These are phyloP conservation scores for Phytophthora ramorum DNA, from an alignment of 352 stramenopile genomes.

Conservation along the genomic window DNA sequence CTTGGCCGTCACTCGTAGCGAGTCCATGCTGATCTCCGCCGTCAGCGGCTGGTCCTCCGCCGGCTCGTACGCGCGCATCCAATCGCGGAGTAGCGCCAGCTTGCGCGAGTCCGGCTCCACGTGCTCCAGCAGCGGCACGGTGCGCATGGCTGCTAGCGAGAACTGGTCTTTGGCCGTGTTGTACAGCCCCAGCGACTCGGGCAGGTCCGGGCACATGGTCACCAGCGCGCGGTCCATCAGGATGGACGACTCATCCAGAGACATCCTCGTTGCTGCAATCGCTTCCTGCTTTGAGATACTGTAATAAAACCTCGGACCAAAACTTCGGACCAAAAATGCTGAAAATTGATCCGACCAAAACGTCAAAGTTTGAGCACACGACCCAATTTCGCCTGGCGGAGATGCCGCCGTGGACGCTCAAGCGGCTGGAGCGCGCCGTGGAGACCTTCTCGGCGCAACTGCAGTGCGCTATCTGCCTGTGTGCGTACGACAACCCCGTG, in stretches of 20 bases:
- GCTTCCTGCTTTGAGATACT: too few species aligned
- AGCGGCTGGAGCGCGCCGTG: slow-evolving; percentile 63
- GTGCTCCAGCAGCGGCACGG: slow-evolving; percentile 61
- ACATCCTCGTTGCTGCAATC: slow-evolving; percentile 40
- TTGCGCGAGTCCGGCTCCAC: slow-evolving; percentile 67
- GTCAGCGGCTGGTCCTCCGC: slow-evolving; percentile 58
- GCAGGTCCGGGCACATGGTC: slow-evolving; percentile 76
- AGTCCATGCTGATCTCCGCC: slow-evolving; percentile 65
- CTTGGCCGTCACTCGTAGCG: slow-evolving; percentile 50
- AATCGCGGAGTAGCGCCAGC: slow-evolving; percentile 70
- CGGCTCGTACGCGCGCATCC: slow-evolving; percentile 73
- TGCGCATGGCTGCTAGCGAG: slow-evolving; percentile 60
- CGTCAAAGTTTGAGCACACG: too few species aligned
- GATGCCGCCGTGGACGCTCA: slow-evolving; percentile 45
- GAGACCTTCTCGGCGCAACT: slow-evolving; percentile 77
- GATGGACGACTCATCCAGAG: slow-evolving; percentile 70
- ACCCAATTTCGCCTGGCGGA: slow-evolving; percentile 13
- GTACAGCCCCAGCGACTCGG: slow-evolving; percentile 81
- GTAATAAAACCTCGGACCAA: too few species aligned
- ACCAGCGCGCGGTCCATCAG: slow-evolving; percentile 82
- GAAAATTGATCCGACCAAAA: too few species aligned
- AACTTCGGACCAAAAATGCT: too few species aligned
- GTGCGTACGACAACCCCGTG: slow-evolving; percentile 66
- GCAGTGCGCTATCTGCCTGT: slow-evolving; percentile 88
- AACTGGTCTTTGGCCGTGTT: slow-evolving; percentile 79